phyloP scores from a whole-genome alignment of 305 asterid genomes.

The Rubia tinctorum region DNA sequence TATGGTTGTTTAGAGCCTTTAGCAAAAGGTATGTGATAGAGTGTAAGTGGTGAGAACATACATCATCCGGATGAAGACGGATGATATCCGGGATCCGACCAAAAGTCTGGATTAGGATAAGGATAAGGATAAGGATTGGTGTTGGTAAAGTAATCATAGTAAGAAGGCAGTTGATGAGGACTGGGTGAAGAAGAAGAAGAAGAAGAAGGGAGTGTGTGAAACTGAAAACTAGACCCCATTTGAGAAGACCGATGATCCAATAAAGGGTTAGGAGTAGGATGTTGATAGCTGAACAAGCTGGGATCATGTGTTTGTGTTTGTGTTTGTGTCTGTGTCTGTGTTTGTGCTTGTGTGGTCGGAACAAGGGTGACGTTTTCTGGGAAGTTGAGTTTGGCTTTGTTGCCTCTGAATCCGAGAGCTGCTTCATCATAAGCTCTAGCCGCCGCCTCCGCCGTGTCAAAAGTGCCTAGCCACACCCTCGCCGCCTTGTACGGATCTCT shows the following conservation, averaged over 20 bases:
- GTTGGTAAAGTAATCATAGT: constrained; percentile 4
- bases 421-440: too few relatives aligned
- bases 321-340: too few relatives aligned
- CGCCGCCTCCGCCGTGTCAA: too few relatives aligned
- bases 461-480: constrained; percentile 79
- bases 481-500: constrained; percentile 72
- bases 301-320: neutral
- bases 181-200: neutral
- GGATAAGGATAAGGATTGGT: too few relatives aligned
- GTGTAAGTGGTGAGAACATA: neutral
- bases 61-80: constrained; percentile 23
- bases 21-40: neutral
- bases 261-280: neutral
- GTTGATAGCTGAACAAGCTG: neutral
- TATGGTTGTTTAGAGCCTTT: too few relatives aligned
- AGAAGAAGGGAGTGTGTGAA: neutral
- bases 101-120: neutral
- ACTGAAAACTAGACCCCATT: neutral
- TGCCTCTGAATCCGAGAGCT: too few relatives aligned
- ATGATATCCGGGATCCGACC: constrained; percentile 10
- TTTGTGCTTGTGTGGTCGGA: too few relatives aligned
- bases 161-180: neutral
- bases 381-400: too few relatives aligned
- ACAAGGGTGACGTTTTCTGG: too few relatives aligned
- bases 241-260: constrained; percentile 19